Evolutionary conservation across 306 rosid species (phyloP), one percentile per base, ranked within the genome.

Genomic region (Calophaca sinica): DNA sequence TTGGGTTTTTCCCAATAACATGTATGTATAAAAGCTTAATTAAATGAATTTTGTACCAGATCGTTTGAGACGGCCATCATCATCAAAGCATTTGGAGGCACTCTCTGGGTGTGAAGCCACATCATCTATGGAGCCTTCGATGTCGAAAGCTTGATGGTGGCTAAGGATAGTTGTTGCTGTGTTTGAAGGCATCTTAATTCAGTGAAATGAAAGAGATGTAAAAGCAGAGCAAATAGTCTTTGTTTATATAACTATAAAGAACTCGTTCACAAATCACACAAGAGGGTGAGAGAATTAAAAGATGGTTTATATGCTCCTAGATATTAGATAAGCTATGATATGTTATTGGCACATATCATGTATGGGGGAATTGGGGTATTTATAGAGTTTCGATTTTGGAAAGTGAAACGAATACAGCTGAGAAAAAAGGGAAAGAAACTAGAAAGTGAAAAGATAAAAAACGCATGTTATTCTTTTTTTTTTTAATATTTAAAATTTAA

Each of bases 21-120:
- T 33, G 4, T 33, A 2, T 33, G 4, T 33, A 33, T 33, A 20
- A 20, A 20, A 20, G 26, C 26, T 20, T 20, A 20, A 20, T 20
- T 20, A 20, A 20, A 20, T 20, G 26, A 20, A 20, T 33, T 33
- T 42, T 14, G 32, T 81, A 88, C 92, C 92, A 0, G 86, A 77
- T 63, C 92, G 82, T 82, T 88, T 86, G 42, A 60, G 71, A 67
- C 89, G 92, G 6, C 85, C 86, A 69, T 88, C 89, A 2, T 88
- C 92, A 2, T 88, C 92, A 31, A 64, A 78, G 78, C 68, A 77
- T 67, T 83, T 62, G 66, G 84, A 65, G 74, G 36, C 5, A 51
- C n/a, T 48, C 6, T 42, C 57, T 4, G 85, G 60, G 41, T 41
- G 55, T 8, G 85, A 20, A 20, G 57, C 48, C 70, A 55, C 46